A percentile compares a stretch with the other conserved stretches of the same genome.
phyloP scores from a whole-genome alignment of 2,329 filamentous ascomycete species.

The Pseudopyrenochaeta lycopersici region DNA sequence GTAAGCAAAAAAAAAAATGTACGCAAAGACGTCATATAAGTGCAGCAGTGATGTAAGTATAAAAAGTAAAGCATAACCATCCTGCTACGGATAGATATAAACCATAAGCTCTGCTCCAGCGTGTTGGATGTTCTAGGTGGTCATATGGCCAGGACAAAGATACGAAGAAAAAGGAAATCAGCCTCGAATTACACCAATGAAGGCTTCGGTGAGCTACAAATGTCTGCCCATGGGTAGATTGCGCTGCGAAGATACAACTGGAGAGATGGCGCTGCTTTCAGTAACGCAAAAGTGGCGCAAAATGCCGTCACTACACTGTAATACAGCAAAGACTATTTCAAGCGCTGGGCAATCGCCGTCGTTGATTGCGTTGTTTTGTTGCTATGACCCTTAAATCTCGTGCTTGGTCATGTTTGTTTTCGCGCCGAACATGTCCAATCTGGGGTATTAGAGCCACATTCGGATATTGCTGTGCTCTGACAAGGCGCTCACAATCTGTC shows the following conservation, averaged over 20 bases:
- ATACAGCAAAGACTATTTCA: neutral
- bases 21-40: no score
- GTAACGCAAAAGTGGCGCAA: neutral
- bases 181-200: neutral
- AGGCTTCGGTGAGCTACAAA: neutral
- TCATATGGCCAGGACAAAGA: neutral
- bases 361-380: neutral
- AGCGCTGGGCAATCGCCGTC: neutral
- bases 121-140: neutral
- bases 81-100: no score
- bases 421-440: neutral
- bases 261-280: neutral
- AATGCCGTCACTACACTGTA: neutral
- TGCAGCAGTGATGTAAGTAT: no score
- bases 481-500: neutral
- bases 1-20: no score
- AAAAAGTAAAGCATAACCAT: no score
- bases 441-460: neutral
- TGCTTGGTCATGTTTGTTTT: neutral
- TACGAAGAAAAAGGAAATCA: neutral
- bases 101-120: neutral
- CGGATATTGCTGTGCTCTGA: neutral
- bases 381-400: neutral
- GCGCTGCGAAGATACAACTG: neutral
- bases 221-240: neutral